phyloP scores from a whole-genome alignment of 108 stramenopile species.

The Cyclotella cryptica region DNA sequence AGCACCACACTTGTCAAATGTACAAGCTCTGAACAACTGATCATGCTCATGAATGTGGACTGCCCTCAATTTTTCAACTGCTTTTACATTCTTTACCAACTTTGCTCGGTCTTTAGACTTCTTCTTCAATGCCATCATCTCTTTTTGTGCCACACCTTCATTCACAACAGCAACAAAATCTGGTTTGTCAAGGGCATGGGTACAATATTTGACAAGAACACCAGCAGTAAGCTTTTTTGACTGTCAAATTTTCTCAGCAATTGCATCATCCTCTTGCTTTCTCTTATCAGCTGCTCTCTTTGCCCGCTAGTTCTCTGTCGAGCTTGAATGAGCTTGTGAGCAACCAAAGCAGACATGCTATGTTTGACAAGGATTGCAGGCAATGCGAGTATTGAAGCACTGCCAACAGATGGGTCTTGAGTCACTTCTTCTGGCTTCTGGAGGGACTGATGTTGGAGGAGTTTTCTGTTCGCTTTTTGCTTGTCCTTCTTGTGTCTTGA shows the following conservation, averaged over 20 bases:
- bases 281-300: slow-evolving; percentile 18
- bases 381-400: too few species aligned
- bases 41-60: background rate
- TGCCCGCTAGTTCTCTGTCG: background rate
- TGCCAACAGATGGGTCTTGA: too few species aligned
- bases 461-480: slow-evolving; percentile 12
- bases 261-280: background rate
- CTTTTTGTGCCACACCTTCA: background rate
- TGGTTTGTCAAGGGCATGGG: slow-evolving; percentile 2
- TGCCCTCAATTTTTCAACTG: background rate
- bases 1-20: background rate
- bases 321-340: background rate
- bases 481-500: background rate
- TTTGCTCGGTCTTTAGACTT: background rate
- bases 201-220: slow-evolving; percentile 6
- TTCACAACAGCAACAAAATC: background rate
- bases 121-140: background rate
- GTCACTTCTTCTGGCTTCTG: too few species aligned
- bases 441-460: slow-evolving; percentile 18
- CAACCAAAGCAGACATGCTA: background rate
- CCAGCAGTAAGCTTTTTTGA: slow-evolving; percentile 11
- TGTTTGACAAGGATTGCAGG: background rate
- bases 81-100: background rate
- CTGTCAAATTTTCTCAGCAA: background rate
- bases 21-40: background rate